Percentiles rank a stretch among this genome's conserved stretches.
These are phyloP conservation scores for Tolypocladium tropicale DNA, from an alignment of 2,329 filamentous ascomycete genomes.

Conservation along the genomic window DNA sequence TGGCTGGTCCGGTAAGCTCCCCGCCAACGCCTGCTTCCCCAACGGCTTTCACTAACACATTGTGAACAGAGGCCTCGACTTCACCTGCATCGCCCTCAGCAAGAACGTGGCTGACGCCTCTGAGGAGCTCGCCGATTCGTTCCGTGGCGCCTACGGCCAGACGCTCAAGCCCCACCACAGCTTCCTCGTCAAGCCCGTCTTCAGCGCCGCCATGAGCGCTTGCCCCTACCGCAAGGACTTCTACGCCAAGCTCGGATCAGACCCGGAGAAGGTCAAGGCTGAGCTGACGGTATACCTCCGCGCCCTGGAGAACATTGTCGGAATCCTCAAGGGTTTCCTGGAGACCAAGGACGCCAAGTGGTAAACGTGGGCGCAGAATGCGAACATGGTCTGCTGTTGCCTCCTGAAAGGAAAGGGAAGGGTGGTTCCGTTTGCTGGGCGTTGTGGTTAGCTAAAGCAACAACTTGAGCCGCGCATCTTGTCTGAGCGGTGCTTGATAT, in stretches of 20 bases:
- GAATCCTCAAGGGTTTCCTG: constrained; percentile 58
- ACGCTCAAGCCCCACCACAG: constrained; percentile 90
- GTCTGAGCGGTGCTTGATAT: background rate
- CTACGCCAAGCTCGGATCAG: constrained; percentile 72
- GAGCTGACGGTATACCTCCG: constrained; percentile 63
- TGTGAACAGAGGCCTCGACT: constrained; percentile 71
- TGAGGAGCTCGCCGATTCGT: constrained; percentile 76
- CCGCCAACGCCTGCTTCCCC: background rate
- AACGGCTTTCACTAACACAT: constrained; percentile 1
- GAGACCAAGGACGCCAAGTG: constrained; percentile 47
- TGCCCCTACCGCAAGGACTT: constrained; percentile 92
- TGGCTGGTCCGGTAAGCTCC: constrained; percentile 72
- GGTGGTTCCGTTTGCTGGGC: background rate
- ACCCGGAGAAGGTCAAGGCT: constrained; percentile 49
- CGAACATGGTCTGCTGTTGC: background rate
- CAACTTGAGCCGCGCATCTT: background rate
- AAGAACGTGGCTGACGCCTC: constrained; percentile 58
- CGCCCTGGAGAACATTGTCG: constrained; percentile 68
- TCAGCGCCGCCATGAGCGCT: constrained; percentile 85
- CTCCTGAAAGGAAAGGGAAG: background rate
- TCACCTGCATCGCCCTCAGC: constrained; percentile 76
- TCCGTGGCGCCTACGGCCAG: constrained; percentile 71
- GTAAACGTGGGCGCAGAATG: constrained; percentile 21
- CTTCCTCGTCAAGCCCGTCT: constrained; percentile 83
- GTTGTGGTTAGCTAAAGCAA: background rate